Evolutionary conservation across 805 yeast species (phyloP), one percentile per base, ranked within the genome.

Genomic region (Ogataea allantospora): DNA sequence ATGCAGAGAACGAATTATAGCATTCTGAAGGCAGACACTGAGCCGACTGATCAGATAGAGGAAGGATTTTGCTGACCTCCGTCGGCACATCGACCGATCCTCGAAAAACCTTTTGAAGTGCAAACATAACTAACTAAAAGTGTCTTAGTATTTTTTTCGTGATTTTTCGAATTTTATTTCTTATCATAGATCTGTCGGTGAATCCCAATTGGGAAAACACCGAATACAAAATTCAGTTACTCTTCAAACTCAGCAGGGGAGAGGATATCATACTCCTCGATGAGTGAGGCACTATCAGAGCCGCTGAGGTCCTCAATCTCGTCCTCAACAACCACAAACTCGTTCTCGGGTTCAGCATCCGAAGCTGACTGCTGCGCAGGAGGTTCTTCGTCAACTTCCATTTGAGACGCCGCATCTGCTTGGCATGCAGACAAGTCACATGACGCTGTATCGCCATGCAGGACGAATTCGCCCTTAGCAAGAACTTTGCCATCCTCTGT

Each of bases 21-120:
- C 93, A 84, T 16, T 63, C 54, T 13, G 57, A 63, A 0, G 68
- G 50, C 8, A 58, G 67, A 58, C 91, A 83, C 26, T 73, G 77
- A 10, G 68, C 64, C 0, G 73, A 59, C 42, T 84, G 75, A 2
- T 62, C 65, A 2, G 84, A 63, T 1, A 76, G 43, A 15, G 74
- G 73, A 1, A 73, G 58, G 2, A 65, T 53, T 24, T 58, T 38
- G 3, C 64, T 46, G 33, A 66, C 58, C 39, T 65, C 68, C 17
- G 50, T 54, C 8, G 50, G 44, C 16, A 59, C 30, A 16, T 46
- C 44, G 7, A 35, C 13, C 3, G 33, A 6, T 1, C 33, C 40
- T 4, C 33, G 30, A 5, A 42, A 33, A 8, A 44, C 38, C 12
- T 40, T 47, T 35, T 50, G 47, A 15, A 54, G 20, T n/a, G 39